Evolutionary conservation across 2,329 filamentous ascomycete species (phyloP).

Genomic region (Escovopsis sp.): DNA sequence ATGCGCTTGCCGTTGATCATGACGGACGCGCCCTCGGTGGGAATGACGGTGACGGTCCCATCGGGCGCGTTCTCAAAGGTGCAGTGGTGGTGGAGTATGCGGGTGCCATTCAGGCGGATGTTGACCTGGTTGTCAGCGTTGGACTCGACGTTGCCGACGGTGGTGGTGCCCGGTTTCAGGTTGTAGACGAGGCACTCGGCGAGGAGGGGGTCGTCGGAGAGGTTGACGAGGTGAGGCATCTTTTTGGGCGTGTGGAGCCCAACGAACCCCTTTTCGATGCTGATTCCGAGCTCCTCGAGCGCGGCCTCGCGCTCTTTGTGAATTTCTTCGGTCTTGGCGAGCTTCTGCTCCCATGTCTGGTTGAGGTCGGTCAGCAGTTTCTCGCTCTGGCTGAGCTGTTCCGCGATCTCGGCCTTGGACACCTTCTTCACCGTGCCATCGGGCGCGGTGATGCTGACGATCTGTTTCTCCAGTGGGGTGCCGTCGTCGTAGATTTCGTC

Average conservation of each 20-base stretch:
- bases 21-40: conserved; percentile 80
- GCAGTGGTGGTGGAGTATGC: conserved; percentile 86
- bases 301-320: conserved; percentile 95
- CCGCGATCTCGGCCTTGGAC: conserved; percentile 93
- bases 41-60: conserved; percentile 81
- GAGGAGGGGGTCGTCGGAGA: conserved; percentile 86
- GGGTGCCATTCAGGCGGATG: conserved; percentile 84
- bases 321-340: conserved; percentile 88
- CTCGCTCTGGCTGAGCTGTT: conserved; percentile 90
- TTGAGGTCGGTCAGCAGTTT: conserved; percentile 93
- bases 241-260: conserved; percentile 94
- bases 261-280: conserved; percentile 96
- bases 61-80: conserved; percentile 79
- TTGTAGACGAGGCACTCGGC: conserved; percentile 97
- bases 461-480: conserved; percentile 86
- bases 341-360: conserved; percentile 96
- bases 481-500: conserved; percentile 85
- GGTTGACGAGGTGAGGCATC: conserved; percentile 96
- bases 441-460: conserved; percentile 78
- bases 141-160: conserved; percentile 85
- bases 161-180: conserved; percentile 85
- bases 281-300: conserved; percentile 91
- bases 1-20: conserved; percentile 96
- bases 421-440: conserved; percentile 89
- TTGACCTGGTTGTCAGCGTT: conserved; percentile 63